phyloP scores from a whole-genome alignment of 2,329 filamentous ascomycete genomes.

The Alternaria gansuensis region DNA sequence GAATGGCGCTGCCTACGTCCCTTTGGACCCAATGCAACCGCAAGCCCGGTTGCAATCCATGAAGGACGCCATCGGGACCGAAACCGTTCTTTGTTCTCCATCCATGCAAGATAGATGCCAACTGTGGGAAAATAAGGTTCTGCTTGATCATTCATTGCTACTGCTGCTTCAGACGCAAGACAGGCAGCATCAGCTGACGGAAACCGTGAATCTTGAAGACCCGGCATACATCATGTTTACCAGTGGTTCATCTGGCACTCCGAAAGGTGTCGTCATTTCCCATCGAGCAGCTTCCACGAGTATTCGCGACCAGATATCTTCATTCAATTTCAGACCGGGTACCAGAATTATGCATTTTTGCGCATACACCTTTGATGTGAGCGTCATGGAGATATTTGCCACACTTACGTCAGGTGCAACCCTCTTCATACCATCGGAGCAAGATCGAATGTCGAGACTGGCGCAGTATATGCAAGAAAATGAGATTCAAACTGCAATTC shows the following conservation, averaged over 20 bases:
- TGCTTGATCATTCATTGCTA: background rate
- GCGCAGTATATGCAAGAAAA: background rate
- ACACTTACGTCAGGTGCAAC: background rate
- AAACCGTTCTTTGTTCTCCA: background rate
- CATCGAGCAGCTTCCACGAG: constrained; percentile 61
- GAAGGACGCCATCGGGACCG: constrained; percentile 2
- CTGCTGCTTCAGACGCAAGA: background rate
- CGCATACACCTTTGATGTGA: background rate
- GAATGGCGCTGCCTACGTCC: background rate
- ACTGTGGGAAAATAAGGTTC: background rate
- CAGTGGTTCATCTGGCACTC: constrained; percentile 52
- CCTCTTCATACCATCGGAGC: background rate
- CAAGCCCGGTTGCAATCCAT: background rate
- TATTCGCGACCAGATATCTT: background rate
- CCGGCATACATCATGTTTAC: constrained; percentile 68
- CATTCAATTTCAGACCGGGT: background rate
- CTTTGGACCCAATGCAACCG: background rate
- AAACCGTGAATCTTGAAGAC: background rate
- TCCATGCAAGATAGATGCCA: background rate
- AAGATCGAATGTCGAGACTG: background rate
- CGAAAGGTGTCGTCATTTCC: constrained; percentile 69
- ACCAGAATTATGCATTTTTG: background rate
- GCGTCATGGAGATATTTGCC: background rate
- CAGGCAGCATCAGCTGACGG: background rate
- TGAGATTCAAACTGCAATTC: background rate